Evolutionary conservation across 2,329 filamentous ascomycete species (phyloP), one percentile per base, ranked within the genome.

Genomic region (Botryotinia globosa): DNA sequence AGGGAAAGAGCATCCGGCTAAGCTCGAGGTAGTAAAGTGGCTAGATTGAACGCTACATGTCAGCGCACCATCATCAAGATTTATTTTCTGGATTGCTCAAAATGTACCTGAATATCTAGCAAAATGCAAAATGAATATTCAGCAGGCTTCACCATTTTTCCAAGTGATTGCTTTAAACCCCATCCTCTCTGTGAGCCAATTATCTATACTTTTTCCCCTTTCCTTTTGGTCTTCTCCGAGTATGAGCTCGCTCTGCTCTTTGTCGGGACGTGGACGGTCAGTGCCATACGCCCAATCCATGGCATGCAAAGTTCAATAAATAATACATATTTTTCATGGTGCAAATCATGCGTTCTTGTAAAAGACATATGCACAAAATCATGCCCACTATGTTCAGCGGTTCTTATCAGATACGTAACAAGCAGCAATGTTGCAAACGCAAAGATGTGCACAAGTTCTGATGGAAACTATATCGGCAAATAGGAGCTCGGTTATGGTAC

Each of bases 401-500:
- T 67, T n/a, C 32, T 32, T 12, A 39, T 54, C 32, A 54, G 22
- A 39, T 51, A 29, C 6, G 39, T 39, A 20, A 20, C 29, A 18
- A 66, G 10, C 25, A 51, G 29, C 18, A 54, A 18, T 34, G 14
- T 39, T 48, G 32, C 22, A 39, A 39, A 54, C 4, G 32, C 20
- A 39, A 67, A 54, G 14, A 39, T 54, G 20, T 42, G 61, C 6
- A 63, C 22, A 42, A 10, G 32, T 22, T 1, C 81, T 82, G 4
- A 88, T 84, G 0, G 87, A 87, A 37, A 88, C 77, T 10, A 83
- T 82, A 74, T 88, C 88, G 25, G 87, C 85, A 18, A 87, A 72
- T 4, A 89, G 74, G 76, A 88, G 86, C 79, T 89, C 87, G n/a
- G 86, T 73, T 0, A 87, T 87, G 75, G 88, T 87, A 0, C 86